Base-by-base conservation (phyloP, 1,139 yeast species). In the Geotrichum macrosporum region DNA sequence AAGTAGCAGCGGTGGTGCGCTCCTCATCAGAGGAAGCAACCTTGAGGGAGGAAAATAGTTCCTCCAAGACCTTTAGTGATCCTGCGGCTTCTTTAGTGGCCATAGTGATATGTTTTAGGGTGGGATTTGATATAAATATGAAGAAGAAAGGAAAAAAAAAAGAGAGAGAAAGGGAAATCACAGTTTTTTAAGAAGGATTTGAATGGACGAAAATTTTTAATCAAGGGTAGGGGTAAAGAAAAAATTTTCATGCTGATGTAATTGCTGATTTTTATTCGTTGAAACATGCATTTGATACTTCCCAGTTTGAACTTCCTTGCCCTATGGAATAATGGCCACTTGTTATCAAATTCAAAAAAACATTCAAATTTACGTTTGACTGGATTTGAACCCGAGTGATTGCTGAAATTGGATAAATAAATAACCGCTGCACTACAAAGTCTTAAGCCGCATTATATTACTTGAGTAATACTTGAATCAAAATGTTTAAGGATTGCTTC, bases 11-110 rank as follows among this genome's bases (percentile, higher is more conserved):
- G 67, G 78, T 82, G 56, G 79, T 81, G 72, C 89, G 81, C 69
- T 81, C 83, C 64, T 87, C 96, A 37, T 61, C 65, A 50, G 80
- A 70, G 59, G 82, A 68, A 64, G 97, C 95, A 70, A 92, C 86
- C 71, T 92, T 75, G 69, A 92, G 80, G 77, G 87, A 86, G 74
- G 84, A 77, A 76, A 92, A 86, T 69, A 92, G 84, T 76, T 92
- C 96, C 71, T 84, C 77, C 73, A 92, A 84, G 72, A 89, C 95
- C 75, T 88, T 58, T 55, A 63, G 59, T 52, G 65, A 50, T 40
- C 47, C 50, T 46, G 46, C 58, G 48, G 58, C 56, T 51, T 56
- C 58, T 54, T 60, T 61, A 47, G 63, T 59, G 50, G 58, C 60
- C 55, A 52, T 53, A 41, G 22, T 22, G 16, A 36, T 33, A 35